Conservation (phyloP, 2,329 filamentous ascomycete genomes). For the Alternaria brassicicola region DNA sequence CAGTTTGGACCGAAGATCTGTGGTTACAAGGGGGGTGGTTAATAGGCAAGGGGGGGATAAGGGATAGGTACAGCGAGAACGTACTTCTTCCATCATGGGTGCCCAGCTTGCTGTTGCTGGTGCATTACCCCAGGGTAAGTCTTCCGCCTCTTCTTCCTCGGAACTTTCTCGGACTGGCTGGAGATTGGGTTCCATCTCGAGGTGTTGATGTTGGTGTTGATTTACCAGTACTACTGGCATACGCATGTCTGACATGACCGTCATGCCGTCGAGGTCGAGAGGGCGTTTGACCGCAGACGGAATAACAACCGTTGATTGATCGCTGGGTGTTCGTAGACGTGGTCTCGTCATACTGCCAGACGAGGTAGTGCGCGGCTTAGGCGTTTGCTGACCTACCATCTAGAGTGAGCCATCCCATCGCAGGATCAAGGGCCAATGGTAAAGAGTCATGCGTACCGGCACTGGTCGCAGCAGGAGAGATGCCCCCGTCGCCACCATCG, state of each 20-base stretch:
- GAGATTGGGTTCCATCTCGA: slow-evolving; percentile 20
- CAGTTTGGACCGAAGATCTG: slow-evolving; percentile 41
- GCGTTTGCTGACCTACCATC: slow-evolving; percentile 33
- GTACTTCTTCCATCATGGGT: slow-evolving; percentile 38
- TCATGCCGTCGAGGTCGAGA: slow-evolving; percentile 46
- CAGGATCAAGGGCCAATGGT: not conserved
- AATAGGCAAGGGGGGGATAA: not conserved
- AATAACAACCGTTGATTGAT: slow-evolving; percentile 20
- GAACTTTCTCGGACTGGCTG: slow-evolving; percentile 22
- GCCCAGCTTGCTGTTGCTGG: slow-evolving; percentile 35
- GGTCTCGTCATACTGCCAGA: slow-evolving; percentile 24
- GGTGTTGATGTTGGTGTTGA: slow-evolving; percentile 2
- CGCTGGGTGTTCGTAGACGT: slow-evolving; percentile 13
- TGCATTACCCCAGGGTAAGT: slow-evolving; percentile 18
- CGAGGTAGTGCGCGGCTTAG: slow-evolving; percentile 26
- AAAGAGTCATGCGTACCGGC: slow-evolving; percentile 32
- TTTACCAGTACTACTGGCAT: not conserved
- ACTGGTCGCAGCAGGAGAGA: slow-evolving; percentile 29
- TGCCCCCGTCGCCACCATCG: slow-evolving; percentile 10
- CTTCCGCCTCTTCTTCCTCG: slow-evolving; percentile 17
- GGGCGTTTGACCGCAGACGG: slow-evolving; percentile 6
- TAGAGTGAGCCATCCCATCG: slow-evolving; percentile 26
- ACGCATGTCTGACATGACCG: slow-evolving; percentile 24
- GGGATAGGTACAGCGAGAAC: not conserved
- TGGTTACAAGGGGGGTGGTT: not conserved